phyloP scores from a whole-genome alignment of 768 basidiomycete genomes.

The Leccinellum albellum region DNA sequence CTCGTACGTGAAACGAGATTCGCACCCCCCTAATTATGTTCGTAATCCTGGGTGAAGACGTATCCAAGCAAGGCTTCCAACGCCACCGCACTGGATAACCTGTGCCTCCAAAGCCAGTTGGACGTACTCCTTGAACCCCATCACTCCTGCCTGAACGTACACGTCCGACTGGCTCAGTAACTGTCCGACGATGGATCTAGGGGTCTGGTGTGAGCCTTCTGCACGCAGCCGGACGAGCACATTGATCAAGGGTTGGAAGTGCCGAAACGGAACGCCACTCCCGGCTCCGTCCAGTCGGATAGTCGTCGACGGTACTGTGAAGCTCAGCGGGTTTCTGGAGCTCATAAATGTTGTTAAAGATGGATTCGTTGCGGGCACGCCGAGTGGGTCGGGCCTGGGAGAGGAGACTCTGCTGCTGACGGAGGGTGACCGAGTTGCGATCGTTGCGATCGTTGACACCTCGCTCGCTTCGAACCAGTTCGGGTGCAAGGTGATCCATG shows the following conservation, averaged over 20 bases:
- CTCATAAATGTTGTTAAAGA: constrained; percentile 1
- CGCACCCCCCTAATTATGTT: constrained; percentile 6
- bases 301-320: not conserved
- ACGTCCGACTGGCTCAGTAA: constrained; percentile 30
- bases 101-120: constrained; percentile 35
- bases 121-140: constrained; percentile 41
- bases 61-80: constrained; percentile 36
- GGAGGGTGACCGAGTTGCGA: not conserved
- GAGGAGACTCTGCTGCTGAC: constrained; percentile 5
- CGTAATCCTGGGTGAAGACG: constrained; percentile 23
- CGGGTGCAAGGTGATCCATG: constrained; percentile 31
- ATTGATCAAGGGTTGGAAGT: constrained; percentile 32
- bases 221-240: constrained; percentile 29
- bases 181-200: constrained; percentile 37
- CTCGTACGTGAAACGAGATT: constrained; percentile 3
- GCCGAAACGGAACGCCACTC: not conserved
- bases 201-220: constrained; percentile 31
- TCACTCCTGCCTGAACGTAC: constrained; percentile 39
- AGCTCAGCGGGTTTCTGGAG: constrained; percentile 1
- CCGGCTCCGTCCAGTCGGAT: not conserved
- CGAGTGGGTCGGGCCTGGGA: constrained; percentile 12
- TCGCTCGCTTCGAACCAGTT: constrained; percentile 15
- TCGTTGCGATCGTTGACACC: not conserved
- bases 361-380: not conserved
- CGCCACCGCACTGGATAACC: constrained; percentile 41